Base-by-base conservation (phyloP, 345 rosid species). In the Bruguiera parviflora region DNA sequence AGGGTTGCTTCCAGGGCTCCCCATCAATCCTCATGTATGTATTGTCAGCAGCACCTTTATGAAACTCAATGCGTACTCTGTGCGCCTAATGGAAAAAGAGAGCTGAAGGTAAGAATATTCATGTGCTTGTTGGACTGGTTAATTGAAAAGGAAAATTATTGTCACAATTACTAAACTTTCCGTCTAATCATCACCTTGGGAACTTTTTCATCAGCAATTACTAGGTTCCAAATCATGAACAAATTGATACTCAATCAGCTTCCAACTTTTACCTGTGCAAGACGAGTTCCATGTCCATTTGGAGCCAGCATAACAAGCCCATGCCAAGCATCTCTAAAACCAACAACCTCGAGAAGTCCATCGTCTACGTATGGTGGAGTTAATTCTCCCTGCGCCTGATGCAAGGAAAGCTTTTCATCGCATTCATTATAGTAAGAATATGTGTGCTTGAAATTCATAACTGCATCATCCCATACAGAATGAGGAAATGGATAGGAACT, bases 251-350 rank as follows among this genome's bases (percentile, higher is more conserved):
- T 3, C 3, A 3, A 43, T 43, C 16, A 43, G 49, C 13, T 11
- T 55, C 25, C 27, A 21, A 55, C 4, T 55, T 55, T 15, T 67
- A 90, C 97, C 88, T 93, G 98, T 19, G 98, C 94, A 71, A 89
- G 90, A 67, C 94, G 92, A 70, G 92, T 89, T 58, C 97, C 97
- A 63, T 93, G 98, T 46, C 97, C 96, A 19, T 89, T 84, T 27
- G 98, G 93, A 77, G 97, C 72, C 35, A 83, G 79, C 77, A 93
- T 77, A 58, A 85, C 90, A 53, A 93, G 92, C 69, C 96, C 96
- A 73, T 93, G 98, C 98, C 97, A 93, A 67, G 98, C 98, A 82
- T 93, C 90, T 87, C 88, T 81, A 73, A 91, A 93, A 63, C 98
- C 98, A 71, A 93, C 97, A 51, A 93, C 82, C 74, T 91, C 97